Conservation (phyloP, 2,329 filamentous ascomycete species). For the Pyrenophora tritici-repentis region DNA sequence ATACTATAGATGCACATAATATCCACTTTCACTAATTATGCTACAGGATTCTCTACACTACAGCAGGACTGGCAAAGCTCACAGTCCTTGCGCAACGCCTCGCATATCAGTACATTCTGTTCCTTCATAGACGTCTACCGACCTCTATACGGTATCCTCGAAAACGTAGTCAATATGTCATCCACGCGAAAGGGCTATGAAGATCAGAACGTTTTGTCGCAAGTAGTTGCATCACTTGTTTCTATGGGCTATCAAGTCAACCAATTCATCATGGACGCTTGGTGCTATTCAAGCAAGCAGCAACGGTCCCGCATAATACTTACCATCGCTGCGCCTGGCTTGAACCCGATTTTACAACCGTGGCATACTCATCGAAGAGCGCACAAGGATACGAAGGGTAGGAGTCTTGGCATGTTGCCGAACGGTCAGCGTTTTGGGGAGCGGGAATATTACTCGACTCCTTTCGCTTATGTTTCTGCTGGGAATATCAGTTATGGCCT, state of each 20-base stretch:
- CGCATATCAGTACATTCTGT: slow-evolving; percentile 76
- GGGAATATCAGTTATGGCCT: slow-evolving; percentile 63
- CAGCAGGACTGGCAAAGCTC: slow-evolving; percentile 63
- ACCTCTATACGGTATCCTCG: slow-evolving; percentile 74
- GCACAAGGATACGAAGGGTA: slow-evolving; percentile 24
- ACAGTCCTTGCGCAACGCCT: slow-evolving; percentile 70
- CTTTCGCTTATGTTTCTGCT: slow-evolving; percentile 64
- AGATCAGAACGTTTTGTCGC: slow-evolving; percentile 70
- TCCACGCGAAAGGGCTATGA: slow-evolving; percentile 51
- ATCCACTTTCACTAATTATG: too few relatives aligned
- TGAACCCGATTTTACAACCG: slow-evolving; percentile 61
- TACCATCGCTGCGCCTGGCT: slow-evolving; percentile 69
- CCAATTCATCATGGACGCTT: slow-evolving; percentile 70
- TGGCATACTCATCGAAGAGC: slow-evolving; percentile 67
- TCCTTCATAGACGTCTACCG: slow-evolving; percentile 75
- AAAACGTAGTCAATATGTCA: slow-evolving; percentile 75
- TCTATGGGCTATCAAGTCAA: slow-evolving; percentile 78
- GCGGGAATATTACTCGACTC: slow-evolving; percentile 57
- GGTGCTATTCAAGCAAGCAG: slow-evolving; percentile 70
- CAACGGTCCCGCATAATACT: slow-evolving; percentile 71
- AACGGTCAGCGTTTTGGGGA: slow-evolving; percentile 59
- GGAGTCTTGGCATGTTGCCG: slow-evolving; percentile 57
- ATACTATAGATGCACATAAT: too few relatives aligned
- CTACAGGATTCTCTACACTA: slow-evolving; percentile 68
- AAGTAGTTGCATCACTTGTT: slow-evolving; percentile 73